Conservation (phyloP, 306 rosid genomes). For the Cucumis hystrix region DNA sequence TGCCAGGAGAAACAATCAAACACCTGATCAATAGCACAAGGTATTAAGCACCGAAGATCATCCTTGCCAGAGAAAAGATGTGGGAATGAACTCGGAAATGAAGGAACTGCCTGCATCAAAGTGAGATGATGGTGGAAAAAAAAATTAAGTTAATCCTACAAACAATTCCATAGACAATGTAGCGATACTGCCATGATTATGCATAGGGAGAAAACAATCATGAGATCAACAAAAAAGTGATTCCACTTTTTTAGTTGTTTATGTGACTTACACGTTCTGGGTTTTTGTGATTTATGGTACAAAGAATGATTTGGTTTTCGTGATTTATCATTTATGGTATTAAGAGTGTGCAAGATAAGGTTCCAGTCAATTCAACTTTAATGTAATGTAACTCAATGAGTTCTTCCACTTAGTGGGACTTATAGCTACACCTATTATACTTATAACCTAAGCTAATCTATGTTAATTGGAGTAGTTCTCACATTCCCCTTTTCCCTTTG, state of each 20-base stretch:
- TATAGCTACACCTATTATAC: not conserved
- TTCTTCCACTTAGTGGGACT: not conserved
- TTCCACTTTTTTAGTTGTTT: not conserved
- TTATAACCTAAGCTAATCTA: not conserved
- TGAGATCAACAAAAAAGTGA: not conserved
- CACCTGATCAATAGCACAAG: slow-evolving; percentile 98
- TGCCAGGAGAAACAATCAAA: not conserved
- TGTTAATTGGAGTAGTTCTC: not conserved
- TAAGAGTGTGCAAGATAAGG: not conserved
- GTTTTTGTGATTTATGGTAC: not conserved
- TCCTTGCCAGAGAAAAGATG: slow-evolving; percentile 73
- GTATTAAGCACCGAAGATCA: slow-evolving; percentile 76
- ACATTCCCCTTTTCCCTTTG: not conserved
- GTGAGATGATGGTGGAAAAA: not conserved
- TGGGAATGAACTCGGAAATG: slow-evolving; percentile 97
- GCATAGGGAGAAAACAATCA: not conserved
- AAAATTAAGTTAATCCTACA: slow-evolving; percentile 1
- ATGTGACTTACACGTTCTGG: not conserved
- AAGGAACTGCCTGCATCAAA: slow-evolving; percentile 77
- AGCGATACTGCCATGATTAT: not conserved
- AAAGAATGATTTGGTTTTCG: not conserved
- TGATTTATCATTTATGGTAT: not conserved
- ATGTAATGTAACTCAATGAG: not conserved
- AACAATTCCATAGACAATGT: slow-evolving; percentile 4
- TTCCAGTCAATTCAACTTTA: not conserved